Evolutionary conservation across 2,329 filamentous ascomycete genomes (phyloP), one percentile per base, ranked within the genome.

Genomic region (Cadophora malorum): DNA sequence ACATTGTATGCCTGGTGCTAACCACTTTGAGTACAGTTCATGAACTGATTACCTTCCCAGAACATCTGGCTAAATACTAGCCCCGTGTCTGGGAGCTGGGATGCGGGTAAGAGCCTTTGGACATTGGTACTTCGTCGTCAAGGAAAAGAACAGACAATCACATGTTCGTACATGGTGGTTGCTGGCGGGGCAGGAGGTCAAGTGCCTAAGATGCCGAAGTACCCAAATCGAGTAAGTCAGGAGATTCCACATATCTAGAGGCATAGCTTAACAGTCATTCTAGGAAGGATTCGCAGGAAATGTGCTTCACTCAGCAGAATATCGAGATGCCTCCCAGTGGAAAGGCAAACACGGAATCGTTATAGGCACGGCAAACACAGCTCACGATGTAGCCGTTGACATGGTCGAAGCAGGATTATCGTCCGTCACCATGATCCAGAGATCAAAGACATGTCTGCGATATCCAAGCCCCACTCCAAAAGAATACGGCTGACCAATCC

Each of bases 321-420:
- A 71, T 45, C 69, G 38, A 28, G 23, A 63, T 14, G 47, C 70
- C 0, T 23, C 33, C 5, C 10, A 52, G 23, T 71, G 70, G 74
- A 75, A 80, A 14, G 84, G 84, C 0, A 89, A 87, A 74, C 88
- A 86, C 69, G 89, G 86, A 0, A 79, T 91, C 1, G 85, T 92
- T 0, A 81, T 92, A 0, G 90, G 90, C 1, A 87, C 86, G 21
- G 83, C 70, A 7, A 73, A 73, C 23, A 73, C 70, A n/a, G 87
- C 82, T 9, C 88, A 90, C 72, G 90, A 91, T 72, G 91, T 91
- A 62, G 85, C 87, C 0, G 88, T 90, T 58, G 88, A 91, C 70
- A 91, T 84, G 73, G 81, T 85, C 28, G 87, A 91, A 71, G 86
- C 87, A 65, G 90, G 90, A 0, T 88, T 88, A 68, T 80, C 86